phyloP scores from a whole-genome alignment of 306 rosid species.

The Inga oerstediana region DNA sequence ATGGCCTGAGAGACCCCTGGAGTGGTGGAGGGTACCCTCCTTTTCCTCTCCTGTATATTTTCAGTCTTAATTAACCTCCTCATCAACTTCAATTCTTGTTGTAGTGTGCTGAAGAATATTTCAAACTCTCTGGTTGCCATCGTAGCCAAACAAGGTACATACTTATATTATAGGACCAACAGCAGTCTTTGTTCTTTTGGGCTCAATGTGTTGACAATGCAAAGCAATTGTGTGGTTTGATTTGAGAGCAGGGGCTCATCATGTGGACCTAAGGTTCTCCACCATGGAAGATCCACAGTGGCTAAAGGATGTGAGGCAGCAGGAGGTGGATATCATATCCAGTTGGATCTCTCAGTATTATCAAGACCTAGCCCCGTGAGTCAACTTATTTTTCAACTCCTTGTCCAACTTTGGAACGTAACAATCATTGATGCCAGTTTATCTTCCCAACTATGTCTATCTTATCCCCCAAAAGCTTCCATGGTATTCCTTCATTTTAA shows the following conservation, averaged over 20 bases:
- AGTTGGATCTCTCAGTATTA: conserved; percentile 69
- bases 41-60: too few relatives aligned
- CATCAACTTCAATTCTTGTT: background rate
- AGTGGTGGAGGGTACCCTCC: conserved; percentile 90
- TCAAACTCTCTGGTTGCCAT: conserved; percentile 65
- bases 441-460: background rate
- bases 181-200: background rate
- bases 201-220: background rate
- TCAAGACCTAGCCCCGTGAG: conserved; percentile 36
- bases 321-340: conserved; percentile 57
- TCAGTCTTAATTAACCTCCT: background rate
- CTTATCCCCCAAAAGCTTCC: background rate
- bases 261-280: conserved; percentile 79
- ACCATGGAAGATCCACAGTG: conserved; percentile 71
- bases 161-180: background rate
- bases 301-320: conserved; percentile 71
- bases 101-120: conserved; percentile 77
- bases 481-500: background rate
- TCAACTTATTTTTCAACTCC: background rate
- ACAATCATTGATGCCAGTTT: background rate
- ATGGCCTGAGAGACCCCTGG: conserved; percentile 97
- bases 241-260: conserved; percentile 81
- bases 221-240: background rate
- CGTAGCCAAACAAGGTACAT: conserved; percentile 73
- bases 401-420: background rate